Base-by-base conservation (phyloP, 371 early-diverging fungal species). In the Smittium culicis region DNA sequence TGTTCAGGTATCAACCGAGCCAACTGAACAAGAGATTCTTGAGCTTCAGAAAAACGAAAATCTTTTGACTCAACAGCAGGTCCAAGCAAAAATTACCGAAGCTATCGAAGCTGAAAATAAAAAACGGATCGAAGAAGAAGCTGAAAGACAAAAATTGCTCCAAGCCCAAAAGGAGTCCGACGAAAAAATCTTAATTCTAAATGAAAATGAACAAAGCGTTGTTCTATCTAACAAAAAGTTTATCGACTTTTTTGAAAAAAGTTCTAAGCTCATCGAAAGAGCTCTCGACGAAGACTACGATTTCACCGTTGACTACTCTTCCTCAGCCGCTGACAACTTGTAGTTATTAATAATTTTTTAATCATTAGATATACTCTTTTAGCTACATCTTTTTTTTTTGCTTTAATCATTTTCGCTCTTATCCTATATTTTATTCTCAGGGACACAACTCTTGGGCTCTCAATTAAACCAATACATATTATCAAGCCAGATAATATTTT, bases 241-340 rank as follows among this genome's bases (percentile, higher is more conserved):
- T 55, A 84, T 84, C 27, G 80, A 86, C n/a, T 96, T 96, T 76
- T 78, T 98, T 57, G 93, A 94, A 60, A 77, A 78, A 30, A 86
- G 92, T 29, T 81, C 94, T 24, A 94, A 88, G 73, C 72, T 94
- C 62, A 79, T 96, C 66, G 96, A 96, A 76, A 79, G 94, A 59
- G 94, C 92, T 31, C 76, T 98, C 74, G 85, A 87, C 73, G 92
- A 93, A 64, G 81, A 83, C 70, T 94, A 92, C 68, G 96, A 95
- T 75, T 86, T 87, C 70, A 83, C 95, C 85, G 86, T 82, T 65
- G 97, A 98, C 81, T 98, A 98, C 81, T 89, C 58, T 17, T 5
- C 8, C 16, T 27, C 54, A 11, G 54, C 27, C 31, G 20, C 45
- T 45, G 20, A 45, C 20, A 20, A 45, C 20, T 11, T 5, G 45